Conservation (phyloP, 352 stramenopile species). For the Phytopythium kandeliae region DNA sequence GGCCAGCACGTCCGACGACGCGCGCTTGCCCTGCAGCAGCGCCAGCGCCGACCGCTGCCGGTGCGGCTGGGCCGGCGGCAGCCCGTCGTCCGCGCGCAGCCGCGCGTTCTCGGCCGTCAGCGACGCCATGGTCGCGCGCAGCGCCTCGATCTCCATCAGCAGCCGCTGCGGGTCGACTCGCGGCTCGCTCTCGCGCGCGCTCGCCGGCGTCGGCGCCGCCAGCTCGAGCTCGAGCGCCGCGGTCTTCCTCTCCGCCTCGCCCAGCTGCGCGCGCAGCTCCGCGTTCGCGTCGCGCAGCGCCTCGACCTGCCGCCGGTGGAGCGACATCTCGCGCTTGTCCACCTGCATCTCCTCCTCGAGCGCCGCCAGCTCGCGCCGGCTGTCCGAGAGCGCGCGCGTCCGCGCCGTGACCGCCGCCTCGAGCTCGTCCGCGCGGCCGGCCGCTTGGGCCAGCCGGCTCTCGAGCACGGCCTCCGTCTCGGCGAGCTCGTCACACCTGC, state of each 20-base stretch:
- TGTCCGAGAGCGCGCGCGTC: slow-evolving; percentile 32
- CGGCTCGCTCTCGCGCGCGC: too few relatives aligned
- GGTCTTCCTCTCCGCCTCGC: slow-evolving; percentile 37
- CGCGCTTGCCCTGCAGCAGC: slow-evolving; percentile 26
- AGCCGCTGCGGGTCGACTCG: slow-evolving; percentile 25
- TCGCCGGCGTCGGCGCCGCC: too few relatives aligned
- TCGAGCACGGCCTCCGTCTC: slow-evolving; percentile 39
- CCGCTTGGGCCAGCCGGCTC: slow-evolving; percentile 35
- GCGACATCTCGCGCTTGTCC: slow-evolving; percentile 39
- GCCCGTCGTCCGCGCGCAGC: slow-evolving; percentile 42
- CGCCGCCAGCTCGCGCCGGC: slow-evolving; percentile 24
- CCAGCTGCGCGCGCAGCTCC: slow-evolving; percentile 44
- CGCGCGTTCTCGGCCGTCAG: slow-evolving; percentile 53
- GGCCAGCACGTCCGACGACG: slow-evolving; percentile 61
- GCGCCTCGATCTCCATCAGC: slow-evolving; percentile 49
- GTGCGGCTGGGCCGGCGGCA: slow-evolving; percentile 7
- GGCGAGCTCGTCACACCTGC: slow-evolving; percentile 46
- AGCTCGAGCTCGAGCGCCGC: slow-evolving; percentile 38
- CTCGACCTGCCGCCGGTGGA: slow-evolving; percentile 50
- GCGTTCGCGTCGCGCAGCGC: slow-evolving; percentile 42
- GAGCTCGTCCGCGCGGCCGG: slow-evolving; percentile 30
- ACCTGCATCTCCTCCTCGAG: slow-evolving; percentile 38
- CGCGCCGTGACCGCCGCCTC: slow-evolving; percentile 39
- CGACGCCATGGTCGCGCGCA: slow-evolving; percentile 42
- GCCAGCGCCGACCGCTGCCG: slow-evolving; percentile 11